Evolutionary conservation across 331 rosid species (phyloP), one percentile per base, ranked within the genome.

Genomic region (Acacia concinna): DNA sequence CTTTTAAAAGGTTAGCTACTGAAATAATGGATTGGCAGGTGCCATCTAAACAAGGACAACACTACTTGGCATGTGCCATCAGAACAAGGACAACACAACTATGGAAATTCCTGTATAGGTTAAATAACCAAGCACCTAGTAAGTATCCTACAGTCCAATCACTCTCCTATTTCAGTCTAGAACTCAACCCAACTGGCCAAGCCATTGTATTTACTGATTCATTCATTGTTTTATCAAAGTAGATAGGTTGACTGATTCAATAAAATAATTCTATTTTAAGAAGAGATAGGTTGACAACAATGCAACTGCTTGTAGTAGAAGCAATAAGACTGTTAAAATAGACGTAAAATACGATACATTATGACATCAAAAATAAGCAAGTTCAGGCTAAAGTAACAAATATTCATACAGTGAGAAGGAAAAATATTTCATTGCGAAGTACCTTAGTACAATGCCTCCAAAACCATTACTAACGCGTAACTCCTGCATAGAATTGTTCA

Each of bases 371-470:
- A 49, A 57, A 43, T 63, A 77, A 77, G 62, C 8, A 30, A 25
- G 38, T 17, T 83, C 44, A 23, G 62, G 46, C 9, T 25, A 68
- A 57, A 63, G 40, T 43, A 73, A 49, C 17, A 57, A 44, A 51
- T 54, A 64, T 37, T 71, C 20, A 40, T 57, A 76, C 31, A 46
- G 75, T 9, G 32, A 15, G 23, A 77, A 66, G 65, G 31, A 69
- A 52, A 32, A 65, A 70, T 56, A 35, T 46, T 76, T 74, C 35
- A 68, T 37, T 37, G 51, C 62, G 5, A 62, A 31, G 59, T 90
- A 93, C 99, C 98, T 95, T 83, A 95, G 84, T 75, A 86, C 93
- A 83, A 95, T 79, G 79, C 97, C 98, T 73, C 98, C 98, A 85
- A 95, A 95, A 64, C 99, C 99, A 85, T 81, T 90, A 84, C 69